Evolutionary conservation across 23 red algal species (phyloP), one percentile per base, ranked within the genome.

Genomic region (Gracilaria domingensis): DNA sequence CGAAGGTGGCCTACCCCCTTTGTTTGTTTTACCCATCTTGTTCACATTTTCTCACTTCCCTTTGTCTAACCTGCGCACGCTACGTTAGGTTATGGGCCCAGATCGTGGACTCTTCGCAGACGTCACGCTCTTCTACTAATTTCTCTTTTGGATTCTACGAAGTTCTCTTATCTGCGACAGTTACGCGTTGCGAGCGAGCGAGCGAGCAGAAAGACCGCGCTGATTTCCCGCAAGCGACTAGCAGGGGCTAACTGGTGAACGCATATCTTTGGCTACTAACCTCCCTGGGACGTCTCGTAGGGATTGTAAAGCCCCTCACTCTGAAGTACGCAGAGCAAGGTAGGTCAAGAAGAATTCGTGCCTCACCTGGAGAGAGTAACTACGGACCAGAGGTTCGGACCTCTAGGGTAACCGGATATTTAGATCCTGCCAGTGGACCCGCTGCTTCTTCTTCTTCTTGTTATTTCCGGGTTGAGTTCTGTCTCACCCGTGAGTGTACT

Each of bases 211-310:
- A 45, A 11, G 54, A 58, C 54, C 54, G 54, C 54, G 54, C 54
- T 58, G 23, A 18, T 58, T 58, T 58, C 54, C 54, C 54, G 54
- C 54, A 58, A 58, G 54, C 4, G 54, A n/a, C 54, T 58, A 58
- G 54, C 54, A 23, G 14, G 54, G 54, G 54, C 23, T n/a, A 58
- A 58, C 54, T 58, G 54, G 28, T 70, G 35, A 70, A 70, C 28
- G 65, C 65, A 24, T 70, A 70, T 70, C 65, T 14, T 34, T 38
- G 25, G 65, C 65, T 70, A 70, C 25, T 70, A 70, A 17, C 35
- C 65, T 70, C 65, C 35, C 65, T 70, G 65, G 65, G 65, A 70
- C 65, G 35, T 70, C 65, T 70, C 65, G 65, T 70, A 70, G 13
- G 65, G 65, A 70, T 34, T 70, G 65, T 70, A 70, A 28, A 70